Evolutionary conservation across 768 basidiomycete species (phyloP).

Genomic region (Boletus edulis): DNA sequence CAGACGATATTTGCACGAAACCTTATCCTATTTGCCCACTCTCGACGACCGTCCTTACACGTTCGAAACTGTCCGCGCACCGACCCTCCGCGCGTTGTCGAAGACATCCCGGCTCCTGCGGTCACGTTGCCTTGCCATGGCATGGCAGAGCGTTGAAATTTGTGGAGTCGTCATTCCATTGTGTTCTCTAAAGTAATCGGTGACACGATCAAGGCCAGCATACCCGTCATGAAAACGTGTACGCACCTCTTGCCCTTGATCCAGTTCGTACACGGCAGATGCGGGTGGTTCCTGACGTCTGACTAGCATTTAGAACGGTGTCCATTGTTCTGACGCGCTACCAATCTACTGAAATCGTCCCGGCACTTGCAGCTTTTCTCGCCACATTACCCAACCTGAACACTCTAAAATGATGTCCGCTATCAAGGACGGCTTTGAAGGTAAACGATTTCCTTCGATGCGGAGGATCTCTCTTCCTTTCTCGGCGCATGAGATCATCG

Average conservation of each 20-base stretch:
- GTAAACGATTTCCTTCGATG: conserved; percentile 3
- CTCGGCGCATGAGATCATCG: conserved; percentile 7
- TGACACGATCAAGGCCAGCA: background rate
- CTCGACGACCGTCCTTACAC: background rate
- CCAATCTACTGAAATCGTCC: background rate
- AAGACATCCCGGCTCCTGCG: conserved; percentile 3
- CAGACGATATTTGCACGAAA: conserved; percentile 9
- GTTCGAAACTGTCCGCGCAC: background rate
- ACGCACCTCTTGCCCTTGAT: background rate
- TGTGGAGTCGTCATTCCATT: background rate
- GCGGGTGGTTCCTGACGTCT: background rate
- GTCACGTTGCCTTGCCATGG: conserved; percentile 7
- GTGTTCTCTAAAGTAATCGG: background rate
- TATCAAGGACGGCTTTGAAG: conserved; percentile 7
- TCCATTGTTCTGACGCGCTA: background rate
- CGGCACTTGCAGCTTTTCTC: conserved; percentile 1
- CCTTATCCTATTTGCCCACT: conserved; percentile 2
- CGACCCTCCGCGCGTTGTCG: conserved; percentile 1
- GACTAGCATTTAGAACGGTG: background rate
- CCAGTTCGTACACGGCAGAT: background rate
- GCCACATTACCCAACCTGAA: conserved; percentile 2
- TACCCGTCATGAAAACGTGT: background rate
- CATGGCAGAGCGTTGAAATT: conserved; percentile 5
- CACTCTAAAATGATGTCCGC: too few relatives aligned
- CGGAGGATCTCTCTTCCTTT: conserved; percentile 4